Evolutionary conservation across 23 red algal genomes (phyloP).

Genomic region (Cyanidiococcus yangmingshanensis): DNA sequence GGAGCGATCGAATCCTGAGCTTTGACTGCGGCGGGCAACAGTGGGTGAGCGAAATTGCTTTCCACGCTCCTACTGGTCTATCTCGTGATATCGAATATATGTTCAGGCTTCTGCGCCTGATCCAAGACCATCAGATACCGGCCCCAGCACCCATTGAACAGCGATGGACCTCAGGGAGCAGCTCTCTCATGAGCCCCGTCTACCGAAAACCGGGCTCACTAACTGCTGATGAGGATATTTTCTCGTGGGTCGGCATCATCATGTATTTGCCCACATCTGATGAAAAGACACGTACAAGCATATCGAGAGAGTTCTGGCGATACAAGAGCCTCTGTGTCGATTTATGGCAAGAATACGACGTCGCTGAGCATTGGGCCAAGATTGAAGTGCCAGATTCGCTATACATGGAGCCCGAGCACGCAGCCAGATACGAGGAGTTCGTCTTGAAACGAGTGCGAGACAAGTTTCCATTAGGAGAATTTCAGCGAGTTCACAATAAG

Average conservation of each 20-base stretch:
- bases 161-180: constrained; percentile 65
- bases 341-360: constrained; percentile 46
- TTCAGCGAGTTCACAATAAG: neutral
- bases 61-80: constrained; percentile 33
- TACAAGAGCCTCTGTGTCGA: constrained; percentile 48
- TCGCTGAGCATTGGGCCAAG: constrained; percentile 79
- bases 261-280: constrained; percentile 72
- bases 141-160: constrained; percentile 84
- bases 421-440: neutral
- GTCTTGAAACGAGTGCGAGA: neutral
- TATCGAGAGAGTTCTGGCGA: constrained; percentile 47
- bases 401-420: neutral
- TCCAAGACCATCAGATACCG: constrained; percentile 55
- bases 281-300: constrained; percentile 7
- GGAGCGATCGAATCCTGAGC: constrained; percentile 53
- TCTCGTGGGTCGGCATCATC: constrained; percentile 93
- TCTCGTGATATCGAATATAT: constrained; percentile 44
- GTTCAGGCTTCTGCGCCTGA: constrained; percentile 37
- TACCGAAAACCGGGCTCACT: constrained; percentile 22
- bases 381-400: constrained; percentile 41
- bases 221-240: constrained; percentile 34
- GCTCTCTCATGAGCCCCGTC: constrained; percentile 47
- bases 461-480: neutral
- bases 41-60: constrained; percentile 81
- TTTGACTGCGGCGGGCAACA: constrained; percentile 96